A percentile compares a stretch with the other conserved stretches of the same genome.
phyloP scores from a whole-genome alignment of 495 filamentous ascomycete species.

The Tuber melanosporum region DNA sequence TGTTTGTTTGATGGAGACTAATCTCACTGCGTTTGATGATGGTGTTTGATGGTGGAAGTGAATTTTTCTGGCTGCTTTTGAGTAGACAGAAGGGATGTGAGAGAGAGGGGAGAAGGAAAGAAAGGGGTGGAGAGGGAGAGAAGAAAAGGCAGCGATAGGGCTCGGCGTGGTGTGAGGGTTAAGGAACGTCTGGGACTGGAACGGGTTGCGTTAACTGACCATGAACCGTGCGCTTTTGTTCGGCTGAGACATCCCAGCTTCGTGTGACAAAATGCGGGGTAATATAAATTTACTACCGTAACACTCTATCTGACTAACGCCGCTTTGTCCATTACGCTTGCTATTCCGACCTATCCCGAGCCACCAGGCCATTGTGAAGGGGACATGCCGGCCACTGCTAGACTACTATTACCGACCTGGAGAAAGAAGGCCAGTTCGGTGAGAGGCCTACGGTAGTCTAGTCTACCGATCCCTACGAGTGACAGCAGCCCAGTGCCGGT shows the following conservation, averaged over 20 bases:
- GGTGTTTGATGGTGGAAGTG: slow-evolving; percentile 13
- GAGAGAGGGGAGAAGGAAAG: slow-evolving; percentile 15
- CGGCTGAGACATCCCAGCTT: slow-evolving; percentile 15
- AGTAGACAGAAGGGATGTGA: slow-evolving; percentile 13
- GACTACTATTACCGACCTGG: background rate
- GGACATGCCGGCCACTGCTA: background rate
- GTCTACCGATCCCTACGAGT: background rate
- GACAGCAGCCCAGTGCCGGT: background rate
- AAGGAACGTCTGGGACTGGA: slow-evolving; percentile 16
- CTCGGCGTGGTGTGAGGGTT: slow-evolving; percentile 19
- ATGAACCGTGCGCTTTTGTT: slow-evolving; percentile 3
- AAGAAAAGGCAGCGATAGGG: slow-evolving; percentile 30
- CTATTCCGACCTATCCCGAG: background rate
- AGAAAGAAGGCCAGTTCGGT: background rate
- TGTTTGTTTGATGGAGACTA: slow-evolving; percentile 6
- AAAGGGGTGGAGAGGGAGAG: slow-evolving; percentile 15
- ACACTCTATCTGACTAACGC: background rate
- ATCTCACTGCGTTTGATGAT: slow-evolving; percentile 1
- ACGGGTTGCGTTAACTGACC: slow-evolving; percentile 26
- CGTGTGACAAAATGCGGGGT: slow-evolving; percentile 40
- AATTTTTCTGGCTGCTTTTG: slow-evolving; percentile 25
- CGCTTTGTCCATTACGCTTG: background rate
- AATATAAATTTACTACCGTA: slow-evolving; percentile 9
- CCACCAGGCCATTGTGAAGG: background rate
- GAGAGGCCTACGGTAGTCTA: background rate